Base-by-base conservation (phyloP, 2,329 filamentous ascomycete genomes). In the Coniella vitis region DNA sequence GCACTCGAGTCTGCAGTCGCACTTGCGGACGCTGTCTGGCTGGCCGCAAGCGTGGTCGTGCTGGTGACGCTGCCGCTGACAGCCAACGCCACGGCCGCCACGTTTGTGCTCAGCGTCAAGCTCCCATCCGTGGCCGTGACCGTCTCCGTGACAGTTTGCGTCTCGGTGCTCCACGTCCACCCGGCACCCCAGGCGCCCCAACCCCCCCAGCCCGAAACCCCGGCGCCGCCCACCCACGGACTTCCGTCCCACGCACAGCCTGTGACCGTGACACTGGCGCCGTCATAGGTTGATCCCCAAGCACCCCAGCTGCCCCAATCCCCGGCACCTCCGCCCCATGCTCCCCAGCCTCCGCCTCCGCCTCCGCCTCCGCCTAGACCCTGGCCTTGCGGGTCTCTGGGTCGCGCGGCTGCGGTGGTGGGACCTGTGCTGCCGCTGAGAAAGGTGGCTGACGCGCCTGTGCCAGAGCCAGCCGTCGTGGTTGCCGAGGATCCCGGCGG, bases 131-230 rank as follows among this genome's bases (percentile, higher is more conserved):
- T 67, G 31, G 60, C 56, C 3, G 66, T 69, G 38, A 69, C 59
- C 22, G 55, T 64, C 49, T 56, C 45, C 3, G 67, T 70, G 21
- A 61, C 55, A 7, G 67, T 68, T 10, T 64, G 53, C 1, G 60
- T 61, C 3, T 35, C 45, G 14, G 64, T 66, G 17, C 56, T 61
- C 63, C 64, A 68, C 36, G 56, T 61, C 69, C 69, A 72, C 43
- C 67, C 69, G 10, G 55, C 47, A 37, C 68, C 67, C 68, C 69
- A 71, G 53, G 63, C 64, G 20, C 65, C 64, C 60, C 65, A 70
- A 29, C 65, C 64, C 29, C 66, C 63, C 57, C 65, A 66, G 32
- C 66, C 65, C 35, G 61, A 62, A 40, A 65, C 66, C 60, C 63
- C 69, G 4, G 65, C 65, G 51, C 64, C 64, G 34, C 66, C 63